Conservation (phyloP, 2,329 filamentous ascomycete genomes). For the Cercospora sp. region DNA sequence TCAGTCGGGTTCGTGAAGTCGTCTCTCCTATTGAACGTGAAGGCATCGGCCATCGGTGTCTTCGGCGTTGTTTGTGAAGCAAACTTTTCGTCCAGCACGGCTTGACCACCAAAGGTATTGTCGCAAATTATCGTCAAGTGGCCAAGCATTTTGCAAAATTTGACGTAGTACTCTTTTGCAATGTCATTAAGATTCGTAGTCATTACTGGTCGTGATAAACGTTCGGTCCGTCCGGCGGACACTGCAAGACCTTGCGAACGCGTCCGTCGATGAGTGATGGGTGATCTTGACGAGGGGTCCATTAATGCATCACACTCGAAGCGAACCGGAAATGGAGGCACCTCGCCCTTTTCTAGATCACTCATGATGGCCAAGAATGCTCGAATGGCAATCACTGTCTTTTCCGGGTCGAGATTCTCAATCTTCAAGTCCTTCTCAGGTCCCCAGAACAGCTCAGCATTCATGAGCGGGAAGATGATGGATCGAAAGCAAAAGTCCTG, state of each 20-base stretch:
- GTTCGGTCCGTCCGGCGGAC: conserved; percentile 58
- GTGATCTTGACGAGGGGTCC: conserved; percentile 41
- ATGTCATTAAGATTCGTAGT: conserved; percentile 67
- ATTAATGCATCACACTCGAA: conserved; percentile 51
- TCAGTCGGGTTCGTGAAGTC: conserved; percentile 72
- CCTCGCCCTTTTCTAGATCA: conserved; percentile 82
- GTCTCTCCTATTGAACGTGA: conserved; percentile 83
- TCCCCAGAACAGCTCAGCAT: conserved; percentile 76
- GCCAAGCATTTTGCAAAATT: conserved; percentile 91
- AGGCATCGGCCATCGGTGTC: conserved; percentile 91
- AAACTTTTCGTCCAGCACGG: conserved; percentile 93
- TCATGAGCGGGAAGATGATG: conserved; percentile 93
- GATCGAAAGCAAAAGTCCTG: conserved; percentile 90
- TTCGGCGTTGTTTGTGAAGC: conserved; percentile 75
- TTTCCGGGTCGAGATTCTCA: conserved; percentile 91
- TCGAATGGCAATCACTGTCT: conserved; percentile 94
- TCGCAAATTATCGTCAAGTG: conserved; percentile 97
- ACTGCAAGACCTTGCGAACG: conserved; percentile 40
- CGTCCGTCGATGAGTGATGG: conserved; percentile 39
- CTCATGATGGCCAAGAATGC: conserved; percentile 91
- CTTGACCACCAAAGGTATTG: conserved; percentile 94
- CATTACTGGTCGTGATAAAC: conserved; percentile 64
- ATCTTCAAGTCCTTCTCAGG: conserved; percentile 71
- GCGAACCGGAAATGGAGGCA: conserved; percentile 79
- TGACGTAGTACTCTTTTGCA: conserved; percentile 79